phyloP scores from a whole-genome alignment of 2,329 filamentous ascomycete species.

The Sarocladium oryzae region DNA sequence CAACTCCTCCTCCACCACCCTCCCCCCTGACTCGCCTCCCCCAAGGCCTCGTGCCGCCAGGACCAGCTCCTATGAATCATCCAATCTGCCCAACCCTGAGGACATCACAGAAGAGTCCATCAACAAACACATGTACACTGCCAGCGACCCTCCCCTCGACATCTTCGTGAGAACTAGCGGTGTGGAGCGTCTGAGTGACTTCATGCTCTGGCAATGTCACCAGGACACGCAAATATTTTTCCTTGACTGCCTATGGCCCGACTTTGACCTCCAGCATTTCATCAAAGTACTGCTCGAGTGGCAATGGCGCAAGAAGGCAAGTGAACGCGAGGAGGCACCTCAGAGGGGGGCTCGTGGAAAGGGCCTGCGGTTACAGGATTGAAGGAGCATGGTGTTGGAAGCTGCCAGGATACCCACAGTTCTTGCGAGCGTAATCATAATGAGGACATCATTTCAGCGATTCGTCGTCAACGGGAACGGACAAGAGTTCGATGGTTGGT shows the following conservation, averaged over 20 bases:
- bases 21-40: constrained; percentile 48
- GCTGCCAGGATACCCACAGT: constrained; percentile 2
- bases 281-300: constrained; percentile 89
- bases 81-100: constrained; percentile 65
- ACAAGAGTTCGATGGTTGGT: too few relatives aligned
- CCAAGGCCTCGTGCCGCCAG: constrained; percentile 25
- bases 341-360: constrained; percentile 23
- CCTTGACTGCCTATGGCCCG: constrained; percentile 86
- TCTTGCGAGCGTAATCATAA: constrained; percentile 3
- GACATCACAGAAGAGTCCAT: constrained; percentile 78
- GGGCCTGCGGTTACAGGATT: background rate
- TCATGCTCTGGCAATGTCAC: constrained; percentile 98
- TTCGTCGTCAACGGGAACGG: too few relatives aligned
- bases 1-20: constrained; percentile 54
- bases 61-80: constrained; percentile 26
- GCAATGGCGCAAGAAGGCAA: constrained; percentile 61
- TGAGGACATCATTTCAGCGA: background rate
- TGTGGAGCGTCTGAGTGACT: constrained; percentile 88
- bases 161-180: constrained; percentile 88
- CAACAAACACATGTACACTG: constrained; percentile 81
- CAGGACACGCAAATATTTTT: constrained; percentile 90
- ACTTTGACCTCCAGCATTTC: constrained; percentile 92
- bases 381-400: background rate
- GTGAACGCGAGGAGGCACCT: constrained; percentile 43
- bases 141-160: constrained; percentile 78